Percentiles rank a stretch among this genome's conserved stretches.
Conservation (phyloP, 495 filamentous ascomycete genomes). For the Annulohypoxylon nitens region DNA sequence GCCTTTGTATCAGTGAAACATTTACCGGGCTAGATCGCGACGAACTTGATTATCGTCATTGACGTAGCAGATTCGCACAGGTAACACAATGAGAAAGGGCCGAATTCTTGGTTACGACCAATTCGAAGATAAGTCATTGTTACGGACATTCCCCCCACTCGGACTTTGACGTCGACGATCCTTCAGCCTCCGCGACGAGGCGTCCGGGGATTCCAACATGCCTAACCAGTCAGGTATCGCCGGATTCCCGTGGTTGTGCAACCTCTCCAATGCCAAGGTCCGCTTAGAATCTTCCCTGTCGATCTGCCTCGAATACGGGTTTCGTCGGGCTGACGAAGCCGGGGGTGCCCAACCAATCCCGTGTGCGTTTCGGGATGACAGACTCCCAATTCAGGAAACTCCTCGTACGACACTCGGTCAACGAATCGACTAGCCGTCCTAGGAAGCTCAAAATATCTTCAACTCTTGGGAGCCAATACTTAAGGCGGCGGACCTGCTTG, state of each 20-base stretch:
- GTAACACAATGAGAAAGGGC: conserved; percentile 35
- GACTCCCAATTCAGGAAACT: conserved; percentile 42
- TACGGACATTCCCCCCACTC: conserved; percentile 6
- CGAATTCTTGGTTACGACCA: conserved; percentile 33
- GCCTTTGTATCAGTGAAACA: conserved; percentile 31
- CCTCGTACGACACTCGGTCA: conserved; percentile 9
- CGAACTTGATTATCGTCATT: conserved; percentile 22
- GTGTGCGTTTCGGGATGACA: conserved; percentile 2
- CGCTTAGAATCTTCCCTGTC: conserved; percentile 20
- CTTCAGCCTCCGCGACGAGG: conserved; percentile 42
- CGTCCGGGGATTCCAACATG: conserved; percentile 29
- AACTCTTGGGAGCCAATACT: conserved; percentile 6
- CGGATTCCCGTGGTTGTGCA: conserved; percentile 18
- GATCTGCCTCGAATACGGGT: conserved; percentile 40
- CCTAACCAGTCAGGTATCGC: conserved; percentile 24
- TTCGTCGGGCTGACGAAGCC: conserved; percentile 34
- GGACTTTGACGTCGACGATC: conserved; percentile 36
- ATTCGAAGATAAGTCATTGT: conserved; percentile 1
- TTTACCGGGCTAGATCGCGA: conserved; percentile 12
- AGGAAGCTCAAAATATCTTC: conserved; percentile 37
- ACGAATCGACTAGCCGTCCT: conserved; percentile 26
- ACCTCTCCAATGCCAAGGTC: conserved; percentile 15
- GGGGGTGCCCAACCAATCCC: conserved; percentile 33
- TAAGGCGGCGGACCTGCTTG: conserved; percentile 18
- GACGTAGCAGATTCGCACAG: conserved; percentile 20